Percentiles rank a stretch among this genome's conserved stretches.
These are phyloP conservation scores for Oenanthe javanica DNA, from an alignment of 140 eudicot species.

Conservation along the genomic window DNA sequence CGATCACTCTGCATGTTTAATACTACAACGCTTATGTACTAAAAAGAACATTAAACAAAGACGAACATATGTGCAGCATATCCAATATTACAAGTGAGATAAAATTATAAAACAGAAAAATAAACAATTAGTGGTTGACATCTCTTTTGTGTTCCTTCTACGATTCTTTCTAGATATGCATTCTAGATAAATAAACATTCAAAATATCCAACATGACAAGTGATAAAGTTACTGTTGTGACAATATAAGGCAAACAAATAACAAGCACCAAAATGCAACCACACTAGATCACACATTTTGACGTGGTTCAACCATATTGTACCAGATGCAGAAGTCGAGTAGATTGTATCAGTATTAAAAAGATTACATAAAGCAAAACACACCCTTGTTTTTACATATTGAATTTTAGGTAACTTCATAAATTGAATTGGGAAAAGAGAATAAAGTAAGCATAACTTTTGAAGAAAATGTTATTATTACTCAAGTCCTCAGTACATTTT, in stretches of 20 bases:
- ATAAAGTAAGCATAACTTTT: neutral
- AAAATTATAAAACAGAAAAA: neutral
- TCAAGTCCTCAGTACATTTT: neutral
- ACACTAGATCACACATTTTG: neutral
- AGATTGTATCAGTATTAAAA: neutral
- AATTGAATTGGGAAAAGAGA: neutral
- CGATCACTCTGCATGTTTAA: neutral
- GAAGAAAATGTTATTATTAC: neutral
- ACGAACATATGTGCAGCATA: neutral
- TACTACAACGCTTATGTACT: neutral
- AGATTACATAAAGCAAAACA: neutral
- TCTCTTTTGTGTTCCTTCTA: neutral
- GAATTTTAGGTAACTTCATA: neutral
- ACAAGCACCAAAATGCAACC: neutral
- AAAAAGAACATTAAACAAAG: neutral
- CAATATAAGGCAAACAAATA: neutral
- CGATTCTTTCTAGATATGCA: neutral
- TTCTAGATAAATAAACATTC: neutral
- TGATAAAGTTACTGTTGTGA: neutral
- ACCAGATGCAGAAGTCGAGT: neutral
- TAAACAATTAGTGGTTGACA: neutral
- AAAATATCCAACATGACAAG: neutral
- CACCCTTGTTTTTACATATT: neutral
- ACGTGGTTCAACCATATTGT: neutral
- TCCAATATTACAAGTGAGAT: neutral